phyloP scores from a whole-genome alignment of 306 rosid species.

The Glycyrrhiza uralensis region DNA sequence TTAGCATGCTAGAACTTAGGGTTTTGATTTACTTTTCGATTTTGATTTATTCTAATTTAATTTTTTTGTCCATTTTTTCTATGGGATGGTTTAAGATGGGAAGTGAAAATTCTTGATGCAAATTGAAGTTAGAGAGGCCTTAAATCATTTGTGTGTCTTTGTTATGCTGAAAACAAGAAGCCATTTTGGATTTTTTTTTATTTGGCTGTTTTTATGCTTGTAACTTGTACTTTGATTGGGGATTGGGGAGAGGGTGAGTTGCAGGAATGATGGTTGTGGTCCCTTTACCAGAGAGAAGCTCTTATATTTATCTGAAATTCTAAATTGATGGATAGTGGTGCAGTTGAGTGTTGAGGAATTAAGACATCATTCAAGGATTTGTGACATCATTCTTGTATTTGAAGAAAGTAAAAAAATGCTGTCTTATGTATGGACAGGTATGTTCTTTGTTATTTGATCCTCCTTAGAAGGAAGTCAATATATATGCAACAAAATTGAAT shows the following conservation, averaged over 20 bases:
- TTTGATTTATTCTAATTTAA: conserved; percentile 38
- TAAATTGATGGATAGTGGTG: conserved; percentile 11
- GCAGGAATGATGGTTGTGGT: conserved; percentile 4
- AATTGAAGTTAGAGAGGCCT: conserved; percentile 27
- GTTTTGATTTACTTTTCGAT: conserved; percentile 12
- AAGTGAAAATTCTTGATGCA: conserved; percentile 30
- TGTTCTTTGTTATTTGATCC: not conserved
- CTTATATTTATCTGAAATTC: conserved; percentile 13
- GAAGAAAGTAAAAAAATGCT: not conserved
- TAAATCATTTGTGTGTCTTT: conserved; percentile 24
- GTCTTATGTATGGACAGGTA: not conserved
- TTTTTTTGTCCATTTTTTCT: conserved; percentile 23
- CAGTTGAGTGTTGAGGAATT: conserved; percentile 16
- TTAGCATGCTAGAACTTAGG: conserved; percentile 40
- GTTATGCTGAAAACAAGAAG: conserved; percentile 21
- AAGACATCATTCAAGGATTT: conserved; percentile 2
- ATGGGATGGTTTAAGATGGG: conserved; percentile 29
- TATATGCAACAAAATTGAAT: conserved; percentile 15
- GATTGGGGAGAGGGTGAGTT: conserved; percentile 15
- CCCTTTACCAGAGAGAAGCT: not conserved
- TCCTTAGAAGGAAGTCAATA: not conserved
- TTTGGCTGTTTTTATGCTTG: conserved; percentile 27
- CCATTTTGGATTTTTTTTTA: conserved; percentile 3
- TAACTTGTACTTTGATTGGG: conserved; percentile 28
- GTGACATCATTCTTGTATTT: conserved; percentile 15